Evolutionary conservation across 495 filamentous ascomycete genomes (phyloP), one percentile per base, ranked within the genome.

Genomic region (Clohesyomyces aquaticus): DNA sequence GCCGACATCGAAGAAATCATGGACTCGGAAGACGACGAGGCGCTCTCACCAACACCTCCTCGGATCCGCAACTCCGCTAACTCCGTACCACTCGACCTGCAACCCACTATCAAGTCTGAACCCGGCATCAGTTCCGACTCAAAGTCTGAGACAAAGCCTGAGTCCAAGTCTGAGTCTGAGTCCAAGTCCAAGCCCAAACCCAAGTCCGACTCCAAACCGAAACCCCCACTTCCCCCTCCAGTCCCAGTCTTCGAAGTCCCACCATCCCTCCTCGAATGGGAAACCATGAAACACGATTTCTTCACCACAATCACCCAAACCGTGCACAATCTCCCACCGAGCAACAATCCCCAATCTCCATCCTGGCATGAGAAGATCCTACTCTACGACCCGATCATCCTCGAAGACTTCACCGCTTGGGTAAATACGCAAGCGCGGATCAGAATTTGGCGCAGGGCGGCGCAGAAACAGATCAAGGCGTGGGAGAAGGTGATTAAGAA

Each of bases 311-410:
- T 96, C 56, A 90, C 87, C 1, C 77, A 79, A 41, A 86, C 88
- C 6, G 79, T 96, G 42, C 82, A 71, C 6, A 74, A 72, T 8
- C 77, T 75, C 63, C 80, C 78, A 27, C 82, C 69, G 59, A 83
- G 79, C 16, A 81, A 72, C 43, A 77, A 82, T 70, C 78, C 75
- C 4, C 58, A 61, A 25, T 73, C 77, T 29, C 85, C 83, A 11
- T 90, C 81, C 6, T 97, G 90, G 88, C 79, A 95, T 55, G 88
- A 96, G 77, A 93, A 91, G 74, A 96, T 98, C 48, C 80, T 98
- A 18, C 86, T 96, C 76, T 98, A 93, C 72, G 93, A 98, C 65
- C 91, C 95, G 0, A 88, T 98, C 41, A 80, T 94, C 0, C 72
- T 97, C 0, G 94, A 98, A 74, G 94, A 97, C 58, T 77, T 98